Base-by-base conservation (phyloP, 805 yeast genomes). In the Phaffomyces opuntiae region DNA sequence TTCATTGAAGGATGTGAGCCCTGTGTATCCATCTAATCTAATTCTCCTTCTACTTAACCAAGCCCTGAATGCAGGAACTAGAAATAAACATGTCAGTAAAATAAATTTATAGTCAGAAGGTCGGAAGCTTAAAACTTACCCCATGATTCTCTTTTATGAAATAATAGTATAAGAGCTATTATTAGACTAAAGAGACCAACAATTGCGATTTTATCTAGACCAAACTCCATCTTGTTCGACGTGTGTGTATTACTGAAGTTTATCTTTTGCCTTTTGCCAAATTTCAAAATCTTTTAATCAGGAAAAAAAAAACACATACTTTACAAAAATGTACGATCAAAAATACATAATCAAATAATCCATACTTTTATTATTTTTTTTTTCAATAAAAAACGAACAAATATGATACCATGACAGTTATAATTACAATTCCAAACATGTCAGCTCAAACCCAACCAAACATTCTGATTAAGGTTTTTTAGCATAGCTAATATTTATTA, bases 401-500 rank as follows among this genome's bases (percentile, higher is more conserved):
- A 29, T 27, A 29, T 29, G 5, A 29, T 11, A 29, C 4, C 31
- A 29, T 11, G 13, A 29, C 13, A 29, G 31, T 29, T 31, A 39
- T 27, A 27, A 14, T 31, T 31, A 39, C 35, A 39, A 14, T 24
- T n/a, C 34, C 34, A 12, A 9, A 17, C 5, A 9, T 26, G 5
- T 16, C 9, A 12, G 31, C 24, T n/a, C 3, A 14, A 14, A 26
- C 2, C 17, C 34, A 35, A 11, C 25, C 12, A n/a, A 9, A 9
- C 5, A 5, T 24, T 27, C 24, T 21, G 7, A n/a, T 48, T 37
- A 50, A 32, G 41, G 46, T 41, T 46, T 53, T 33, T 36, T 44
- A 29, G 90, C 96, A 64, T 73, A 90, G 1, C 89, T 69, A 35
- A 91, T 75, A 25, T 65, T 70, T 53, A 90, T 68, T 50, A 76